These are phyloP conservation scores for Mediolabrus comicus DNA, from an alignment of 108 stramenopile species.

Conservation along the genomic window DNA sequence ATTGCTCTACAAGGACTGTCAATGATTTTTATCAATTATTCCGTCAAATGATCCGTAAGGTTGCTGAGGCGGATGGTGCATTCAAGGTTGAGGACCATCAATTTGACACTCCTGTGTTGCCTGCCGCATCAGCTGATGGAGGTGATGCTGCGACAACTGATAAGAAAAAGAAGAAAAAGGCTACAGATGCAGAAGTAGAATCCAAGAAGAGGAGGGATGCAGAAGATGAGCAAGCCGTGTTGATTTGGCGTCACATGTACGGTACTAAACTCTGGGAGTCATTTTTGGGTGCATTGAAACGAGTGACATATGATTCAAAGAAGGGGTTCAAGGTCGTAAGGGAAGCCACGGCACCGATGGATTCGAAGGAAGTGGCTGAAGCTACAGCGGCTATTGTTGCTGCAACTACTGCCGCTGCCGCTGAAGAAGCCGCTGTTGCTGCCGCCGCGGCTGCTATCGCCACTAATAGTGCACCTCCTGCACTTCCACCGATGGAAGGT, in stretches of 20 bases:
- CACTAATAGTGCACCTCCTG: background rate
- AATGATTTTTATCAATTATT: background rate
- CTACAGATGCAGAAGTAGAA: too few relatives aligned
- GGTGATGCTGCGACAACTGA: background rate
- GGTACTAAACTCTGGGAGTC: background rate
- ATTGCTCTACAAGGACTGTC: slow-evolving; percentile 4
- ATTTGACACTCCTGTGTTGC: too few relatives aligned
- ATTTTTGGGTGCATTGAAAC: slow-evolving; percentile 1
- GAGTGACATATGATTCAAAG: background rate
- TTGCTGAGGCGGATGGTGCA: background rate
- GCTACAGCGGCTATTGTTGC: background rate
- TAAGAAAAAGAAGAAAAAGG: too few relatives aligned
- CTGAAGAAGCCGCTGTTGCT: background rate
- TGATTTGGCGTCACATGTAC: slow-evolving; percentile 2
- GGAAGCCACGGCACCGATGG: background rate
- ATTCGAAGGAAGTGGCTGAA: background rate
- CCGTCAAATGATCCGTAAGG: background rate
- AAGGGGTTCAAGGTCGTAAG: background rate
- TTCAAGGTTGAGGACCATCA: slow-evolving; percentile 1
- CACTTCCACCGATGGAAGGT: background rate
- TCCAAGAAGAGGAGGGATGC: background rate
- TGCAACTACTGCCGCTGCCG: background rate
- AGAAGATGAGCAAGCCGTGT: background rate
- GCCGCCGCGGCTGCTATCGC: background rate
- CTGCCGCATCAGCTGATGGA: background rate